phyloP scores from a whole-genome alignment of 2,329 filamentous ascomycete genomes.

The Periconia macrospinosa region DNA sequence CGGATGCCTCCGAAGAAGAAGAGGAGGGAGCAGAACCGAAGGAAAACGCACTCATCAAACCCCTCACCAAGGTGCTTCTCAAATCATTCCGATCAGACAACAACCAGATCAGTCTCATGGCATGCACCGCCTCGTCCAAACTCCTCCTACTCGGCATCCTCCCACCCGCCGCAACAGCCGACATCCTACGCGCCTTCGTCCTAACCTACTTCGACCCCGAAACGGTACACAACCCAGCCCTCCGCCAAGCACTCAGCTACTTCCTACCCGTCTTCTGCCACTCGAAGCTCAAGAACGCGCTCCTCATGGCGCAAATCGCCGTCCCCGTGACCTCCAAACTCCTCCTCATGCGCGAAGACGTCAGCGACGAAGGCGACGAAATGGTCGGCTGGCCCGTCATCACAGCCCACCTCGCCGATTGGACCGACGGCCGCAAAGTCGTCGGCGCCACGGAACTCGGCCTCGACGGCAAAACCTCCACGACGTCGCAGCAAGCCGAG shows the following conservation, averaged over 20 bases:
- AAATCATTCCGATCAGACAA: constrained; percentile 70
- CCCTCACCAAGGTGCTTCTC: constrained; percentile 82
- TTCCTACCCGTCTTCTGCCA: constrained; percentile 95
- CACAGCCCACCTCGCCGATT: constrained; percentile 83
- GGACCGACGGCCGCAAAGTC: constrained; percentile 88
- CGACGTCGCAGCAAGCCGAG: constrained; percentile 62
- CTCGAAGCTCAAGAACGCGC: constrained; percentile 78
- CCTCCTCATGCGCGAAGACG: constrained; percentile 58
- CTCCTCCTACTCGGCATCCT: constrained; percentile 79
- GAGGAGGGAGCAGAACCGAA: constrained; percentile 34
- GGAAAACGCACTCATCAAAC: constrained; percentile 52
- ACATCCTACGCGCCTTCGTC: constrained; percentile 80
- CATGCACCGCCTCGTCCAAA: constrained; percentile 81
- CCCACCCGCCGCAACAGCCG: constrained; percentile 54
- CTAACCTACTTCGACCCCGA: constrained; percentile 88
- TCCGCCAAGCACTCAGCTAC: constrained; percentile 86
- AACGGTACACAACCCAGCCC: constrained; percentile 75
- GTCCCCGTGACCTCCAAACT: constrained; percentile 76
- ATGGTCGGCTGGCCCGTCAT: constrained; percentile 80
- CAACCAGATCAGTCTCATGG: constrained; percentile 76
- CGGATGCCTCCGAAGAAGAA: constrained; percentile 41
- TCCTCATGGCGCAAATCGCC: constrained; percentile 74
- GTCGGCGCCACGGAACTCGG: constrained; percentile 59
- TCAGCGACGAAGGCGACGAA: constrained; percentile 66
- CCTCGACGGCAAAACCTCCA: constrained; percentile 53